phyloP scores from a whole-genome alignment of 192 early-diverging fungal species.

The Spizellomyces punctatus region DNA sequence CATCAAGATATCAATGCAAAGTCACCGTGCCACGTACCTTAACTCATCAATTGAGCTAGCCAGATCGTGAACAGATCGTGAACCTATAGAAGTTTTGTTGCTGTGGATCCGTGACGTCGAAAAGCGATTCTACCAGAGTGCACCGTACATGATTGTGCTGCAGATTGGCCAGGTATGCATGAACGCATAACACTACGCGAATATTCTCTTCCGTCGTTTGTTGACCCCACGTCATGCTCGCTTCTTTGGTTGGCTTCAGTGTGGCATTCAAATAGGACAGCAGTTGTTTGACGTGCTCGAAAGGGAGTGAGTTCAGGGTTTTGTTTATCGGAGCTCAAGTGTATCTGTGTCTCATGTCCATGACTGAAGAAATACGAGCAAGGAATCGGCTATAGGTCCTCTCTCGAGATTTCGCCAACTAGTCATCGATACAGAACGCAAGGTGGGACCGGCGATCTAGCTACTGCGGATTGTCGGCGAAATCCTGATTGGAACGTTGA shows the following conservation, averaged over 20 bases:
- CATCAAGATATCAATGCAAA: too few species aligned
- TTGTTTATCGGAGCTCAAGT: not conserved
- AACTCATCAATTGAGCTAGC: too few species aligned
- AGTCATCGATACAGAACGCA: constrained; percentile 48
- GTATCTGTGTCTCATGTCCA: not conserved
- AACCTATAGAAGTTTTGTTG: too few species aligned
- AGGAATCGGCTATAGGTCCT: constrained; percentile 11
- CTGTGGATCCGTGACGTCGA: too few species aligned
- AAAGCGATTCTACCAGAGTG: not conserved
- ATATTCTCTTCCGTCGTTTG: too few species aligned
- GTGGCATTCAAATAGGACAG: constrained; percentile 53
- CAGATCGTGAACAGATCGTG: too few species aligned
- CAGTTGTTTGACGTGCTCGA: constrained; percentile 28
- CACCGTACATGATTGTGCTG: constrained; percentile 38
- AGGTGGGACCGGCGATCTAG: constrained; percentile 17
- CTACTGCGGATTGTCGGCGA: too few species aligned
- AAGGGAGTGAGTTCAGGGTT: constrained; percentile 20
- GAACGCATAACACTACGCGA: not conserved
- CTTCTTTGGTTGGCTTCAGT: constrained; percentile 20
- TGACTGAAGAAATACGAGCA: not conserved
- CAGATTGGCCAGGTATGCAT: constrained; percentile 46
- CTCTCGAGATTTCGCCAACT: constrained; percentile 25
- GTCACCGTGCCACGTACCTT: too few species aligned
- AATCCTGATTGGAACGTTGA: not conserved
- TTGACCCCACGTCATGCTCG: not conserved